Conservation (phyloP, 2,329 filamentous ascomycete genomes). For the Escovopsis sp. region DNA sequence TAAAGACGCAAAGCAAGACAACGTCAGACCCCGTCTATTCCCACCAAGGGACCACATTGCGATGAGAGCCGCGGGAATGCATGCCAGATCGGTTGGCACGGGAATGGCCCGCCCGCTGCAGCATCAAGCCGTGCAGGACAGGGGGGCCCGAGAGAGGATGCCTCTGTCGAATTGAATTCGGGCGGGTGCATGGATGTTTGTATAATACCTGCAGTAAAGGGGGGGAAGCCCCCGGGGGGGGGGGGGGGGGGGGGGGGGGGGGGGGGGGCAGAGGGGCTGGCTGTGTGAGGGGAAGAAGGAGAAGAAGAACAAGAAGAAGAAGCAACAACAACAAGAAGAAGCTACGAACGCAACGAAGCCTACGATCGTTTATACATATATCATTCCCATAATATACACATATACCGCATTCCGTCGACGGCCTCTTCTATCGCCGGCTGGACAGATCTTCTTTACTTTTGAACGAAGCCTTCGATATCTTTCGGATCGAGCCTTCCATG, state of each 20-base stretch:
- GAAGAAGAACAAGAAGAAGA: no score
- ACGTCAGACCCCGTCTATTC: no score
- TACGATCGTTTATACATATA: slow-evolving; percentile 17
- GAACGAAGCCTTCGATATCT: no score
- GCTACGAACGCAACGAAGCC: slow-evolving; percentile 4
- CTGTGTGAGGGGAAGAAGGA: no score
- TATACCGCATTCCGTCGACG: neutral
- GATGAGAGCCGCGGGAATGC: neutral
- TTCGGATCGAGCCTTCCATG: no score
- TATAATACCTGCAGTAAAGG: slow-evolving; percentile 19
- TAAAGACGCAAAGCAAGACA: slow-evolving; percentile 7
- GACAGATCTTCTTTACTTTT: no score
- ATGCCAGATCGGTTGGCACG: neutral
- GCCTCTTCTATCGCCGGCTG: no score
- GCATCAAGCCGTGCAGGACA: slow-evolving; percentile 1
- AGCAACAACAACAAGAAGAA: no score
- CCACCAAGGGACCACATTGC: no score
- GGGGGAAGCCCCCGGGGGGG: slow-evolving; percentile 8
- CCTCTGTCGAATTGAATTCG: slow-evolving; percentile 10
- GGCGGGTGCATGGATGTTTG: slow-evolving; percentile 20
- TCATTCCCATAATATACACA: no score
- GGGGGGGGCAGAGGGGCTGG: no score
- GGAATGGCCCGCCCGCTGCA: slow-evolving; percentile 1
- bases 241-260: no score
- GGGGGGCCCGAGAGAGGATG: slow-evolving; percentile 12